These are phyloP conservation scores for Evernia prunastri DNA, from an alignment of 495 filamentous ascomycete genomes.

Conservation along the genomic window DNA sequence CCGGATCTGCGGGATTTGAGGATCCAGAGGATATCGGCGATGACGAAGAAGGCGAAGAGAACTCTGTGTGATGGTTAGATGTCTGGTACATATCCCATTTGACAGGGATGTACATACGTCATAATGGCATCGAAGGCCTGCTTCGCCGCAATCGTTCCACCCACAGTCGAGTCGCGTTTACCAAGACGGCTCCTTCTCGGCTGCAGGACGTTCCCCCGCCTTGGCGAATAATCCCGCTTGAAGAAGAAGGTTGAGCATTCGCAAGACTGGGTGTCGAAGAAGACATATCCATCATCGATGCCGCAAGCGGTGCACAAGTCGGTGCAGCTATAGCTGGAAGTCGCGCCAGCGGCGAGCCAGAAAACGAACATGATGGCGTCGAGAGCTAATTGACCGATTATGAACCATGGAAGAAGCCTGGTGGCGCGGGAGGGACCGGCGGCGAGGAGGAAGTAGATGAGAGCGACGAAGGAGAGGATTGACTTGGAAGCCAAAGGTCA, in stretches of 20 bases:
- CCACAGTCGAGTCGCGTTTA: neutral
- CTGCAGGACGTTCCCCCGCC: neutral
- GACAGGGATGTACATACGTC: constrained; percentile 3
- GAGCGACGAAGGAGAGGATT: constrained; percentile 21
- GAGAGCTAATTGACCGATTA: constrained; percentile 21
- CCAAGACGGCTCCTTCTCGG: neutral
- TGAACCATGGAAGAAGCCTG: constrained; percentile 21
- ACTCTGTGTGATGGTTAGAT: constrained; percentile 4
- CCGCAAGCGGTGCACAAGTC: constrained; percentile 26
- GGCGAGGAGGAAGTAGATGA: constrained; percentile 24
- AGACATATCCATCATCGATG: constrained; percentile 6
- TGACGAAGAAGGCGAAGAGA: constrained; percentile 13
- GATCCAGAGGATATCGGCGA: constrained; percentile 14
- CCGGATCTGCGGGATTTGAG: constrained; percentile 10
- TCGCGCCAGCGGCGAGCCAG: constrained; percentile 25
- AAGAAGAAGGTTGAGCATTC: neutral
- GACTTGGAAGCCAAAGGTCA: constrained; percentile 20
- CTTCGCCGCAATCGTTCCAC: constrained; percentile 12
- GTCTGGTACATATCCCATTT: neutral
- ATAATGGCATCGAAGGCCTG: constrained; percentile 23
- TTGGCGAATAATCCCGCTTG: constrained; percentile 12
- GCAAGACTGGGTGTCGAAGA: constrained; percentile 9
- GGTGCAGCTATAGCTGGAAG: constrained; percentile 20
- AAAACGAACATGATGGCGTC: constrained; percentile 24
- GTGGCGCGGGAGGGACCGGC: constrained; percentile 17